These are phyloP conservation scores for Pichia gijzeniarum DNA, from an alignment of 805 yeast genomes.

Conservation along the genomic window DNA sequence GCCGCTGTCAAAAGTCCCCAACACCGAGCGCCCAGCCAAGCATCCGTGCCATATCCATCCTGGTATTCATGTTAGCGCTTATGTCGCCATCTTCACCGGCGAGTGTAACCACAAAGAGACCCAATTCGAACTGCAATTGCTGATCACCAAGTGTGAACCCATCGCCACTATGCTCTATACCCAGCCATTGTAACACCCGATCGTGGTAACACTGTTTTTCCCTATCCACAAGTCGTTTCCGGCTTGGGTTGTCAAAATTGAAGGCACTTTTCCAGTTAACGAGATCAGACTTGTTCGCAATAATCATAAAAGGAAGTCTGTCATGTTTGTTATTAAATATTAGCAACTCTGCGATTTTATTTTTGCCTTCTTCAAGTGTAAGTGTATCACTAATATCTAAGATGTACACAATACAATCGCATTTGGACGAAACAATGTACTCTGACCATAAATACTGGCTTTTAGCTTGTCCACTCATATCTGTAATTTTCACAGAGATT, in stretches of 20 bases:
- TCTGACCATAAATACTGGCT: constrained; percentile 23
- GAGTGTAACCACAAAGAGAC: not conserved
- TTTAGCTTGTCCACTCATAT: constrained; percentile 28
- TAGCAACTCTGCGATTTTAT: constrained; percentile 19
- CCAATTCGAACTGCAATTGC: constrained; percentile 1
- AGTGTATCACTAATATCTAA: constrained; percentile 28
- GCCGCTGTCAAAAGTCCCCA: not conserved
- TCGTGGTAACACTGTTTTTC: not conserved
- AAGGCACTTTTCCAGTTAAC: constrained; percentile 6
- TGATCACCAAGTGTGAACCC: not conserved
- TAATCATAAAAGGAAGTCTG: constrained; percentile 23
- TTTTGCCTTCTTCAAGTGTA: constrained; percentile 20
- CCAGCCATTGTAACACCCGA: not conserved
- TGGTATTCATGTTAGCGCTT: not conserved
- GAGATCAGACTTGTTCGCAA: constrained; percentile 29
- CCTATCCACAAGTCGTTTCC: not conserved
- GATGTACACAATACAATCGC: constrained; percentile 22
- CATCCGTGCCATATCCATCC: not conserved
- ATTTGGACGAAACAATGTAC: constrained; percentile 4
- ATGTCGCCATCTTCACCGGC: not conserved
- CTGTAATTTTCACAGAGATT: constrained; percentile 14
- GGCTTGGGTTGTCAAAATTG: not conserved
- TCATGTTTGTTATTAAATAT: constrained; percentile 15
- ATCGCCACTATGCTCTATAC: not conserved
- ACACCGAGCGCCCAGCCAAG: constrained; percentile 3